Evolutionary conservation across 345 rosid species (phyloP), one percentile per base, ranked within the genome.

Genomic region (Rhizophora mangle): DNA sequence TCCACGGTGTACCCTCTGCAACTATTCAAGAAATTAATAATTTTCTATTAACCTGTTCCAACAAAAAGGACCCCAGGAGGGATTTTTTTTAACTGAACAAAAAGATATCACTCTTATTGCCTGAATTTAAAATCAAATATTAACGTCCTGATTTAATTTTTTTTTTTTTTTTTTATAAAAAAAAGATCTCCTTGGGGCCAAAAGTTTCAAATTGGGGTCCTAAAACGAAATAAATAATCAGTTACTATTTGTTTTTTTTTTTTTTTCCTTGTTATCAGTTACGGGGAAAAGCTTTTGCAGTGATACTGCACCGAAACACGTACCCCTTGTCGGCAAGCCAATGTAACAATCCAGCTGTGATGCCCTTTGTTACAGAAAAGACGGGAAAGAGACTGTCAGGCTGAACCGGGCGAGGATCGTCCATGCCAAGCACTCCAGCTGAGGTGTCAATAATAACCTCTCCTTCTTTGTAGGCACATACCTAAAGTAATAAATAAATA

Each of bases 331-430:
- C 97, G 19, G 84, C 90, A 72, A 94, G 91, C 96, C 92, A 91
- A 79, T 94, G 98, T 70, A 89, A 37, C 96, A 94, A 86, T 76
- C 96, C 98, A 15, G 98, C 96, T 31, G 98, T 82, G 69, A 94
- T 80, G 80, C 98, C 98, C 82, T 94, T 94, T 43, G 96, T 87
- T 22, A 68, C 90, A 52, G 98, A 94, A 82, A 94, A 94, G 73
- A 94, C 95, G 36, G 93, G 83, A 73, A 94, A 94, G 68, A 94
- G 88, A 74, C 92, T 89, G 75, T 91, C 97, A 0, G 87, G 92
- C 82, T 89, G 95, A 71, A 94, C 98, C 65, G 98, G 97, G 64
- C 98, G 96, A 81, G 97, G 97, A 81, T 94, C 98, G 65, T 87
- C 89, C 83, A 82, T 86, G 54, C 96, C 97, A 57, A 94, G 98